A percentile compares a stretch with the other conserved stretches of the same genome.
Evolutionary conservation across 2,329 filamentous ascomycete species (phyloP).

Genomic region (Epichloe brachyelytri): DNA sequence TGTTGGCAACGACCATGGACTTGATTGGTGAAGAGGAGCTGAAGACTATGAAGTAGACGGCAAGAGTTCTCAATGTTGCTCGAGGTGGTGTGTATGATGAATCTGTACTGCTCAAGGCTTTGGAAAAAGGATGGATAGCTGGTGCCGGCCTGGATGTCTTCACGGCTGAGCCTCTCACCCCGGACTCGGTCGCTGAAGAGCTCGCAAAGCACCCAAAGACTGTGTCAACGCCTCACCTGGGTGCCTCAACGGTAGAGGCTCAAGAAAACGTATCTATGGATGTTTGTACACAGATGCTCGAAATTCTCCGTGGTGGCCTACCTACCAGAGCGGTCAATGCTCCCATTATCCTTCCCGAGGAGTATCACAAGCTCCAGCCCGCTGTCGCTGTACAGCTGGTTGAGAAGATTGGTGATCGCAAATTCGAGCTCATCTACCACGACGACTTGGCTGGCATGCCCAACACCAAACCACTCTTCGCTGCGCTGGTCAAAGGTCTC

Average conservation of each 20-base stretch:
- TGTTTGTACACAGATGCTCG: constrained; percentile 66
- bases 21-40: constrained; percentile 58
- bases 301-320: constrained; percentile 62
- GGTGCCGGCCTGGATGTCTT: constrained; percentile 74
- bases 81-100: constrained; percentile 74
- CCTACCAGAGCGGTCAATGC: constrained; percentile 60
- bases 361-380: constrained; percentile 65
- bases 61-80: constrained; percentile 66
- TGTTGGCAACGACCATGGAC: constrained; percentile 64
- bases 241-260: constrained; percentile 68
- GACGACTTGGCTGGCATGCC: too few relatives aligned
- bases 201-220: constrained; percentile 59
- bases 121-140: constrained; percentile 58
- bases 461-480: constrained; percentile 46
- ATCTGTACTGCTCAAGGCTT: constrained; percentile 52
- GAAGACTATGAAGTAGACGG: constrained; percentile 57
- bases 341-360: constrained; percentile 67
- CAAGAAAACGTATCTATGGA: constrained; percentile 77
- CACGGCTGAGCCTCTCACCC: constrained; percentile 54
- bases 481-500: constrained; percentile 66
- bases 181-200: constrained; percentile 42
- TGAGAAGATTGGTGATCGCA: constrained; percentile 36
- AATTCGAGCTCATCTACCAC: too few relatives aligned
- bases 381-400: constrained; percentile 64
- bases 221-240: constrained; percentile 67